A percentile compares a stretch with the other conserved stretches of the same genome.
phyloP scores from a whole-genome alignment of 805 yeast genomes.

The Nakazawaea pomicola region DNA sequence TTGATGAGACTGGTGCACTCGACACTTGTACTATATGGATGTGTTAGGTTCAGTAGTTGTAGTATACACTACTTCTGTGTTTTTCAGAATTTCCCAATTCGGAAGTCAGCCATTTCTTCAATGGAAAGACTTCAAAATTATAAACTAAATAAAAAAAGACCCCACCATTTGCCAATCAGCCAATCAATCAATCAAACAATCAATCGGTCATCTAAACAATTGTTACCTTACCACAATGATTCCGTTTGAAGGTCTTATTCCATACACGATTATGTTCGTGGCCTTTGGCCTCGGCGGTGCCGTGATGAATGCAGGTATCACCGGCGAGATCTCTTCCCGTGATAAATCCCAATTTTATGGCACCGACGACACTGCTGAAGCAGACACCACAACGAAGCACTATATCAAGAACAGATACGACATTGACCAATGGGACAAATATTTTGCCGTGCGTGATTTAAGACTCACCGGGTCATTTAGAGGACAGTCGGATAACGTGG shows the following conservation, averaged over 20 bases:
- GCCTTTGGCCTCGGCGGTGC: conserved; percentile 54
- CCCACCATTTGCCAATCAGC: background rate
- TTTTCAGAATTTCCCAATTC: too few relatives aligned
- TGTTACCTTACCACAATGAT: conserved; percentile 39
- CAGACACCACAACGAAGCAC: conserved; percentile 40
- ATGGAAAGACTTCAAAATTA: too few relatives aligned
- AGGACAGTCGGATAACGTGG: conserved; percentile 60
- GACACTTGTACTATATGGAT: too few relatives aligned
- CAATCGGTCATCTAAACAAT: too few relatives aligned
- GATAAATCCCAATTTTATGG: conserved; percentile 24
- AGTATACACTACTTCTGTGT: too few relatives aligned
- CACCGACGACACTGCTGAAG: conserved; percentile 32
- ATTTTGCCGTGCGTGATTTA: conserved; percentile 66
- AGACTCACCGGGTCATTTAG: conserved; percentile 71
- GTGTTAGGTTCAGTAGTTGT: too few relatives aligned
- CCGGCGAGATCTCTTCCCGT: conserved; percentile 17
- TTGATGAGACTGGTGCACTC: too few relatives aligned
- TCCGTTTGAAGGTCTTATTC: conserved; percentile 66
- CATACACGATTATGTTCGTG: conserved; percentile 52
- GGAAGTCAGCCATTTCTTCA: too few relatives aligned
- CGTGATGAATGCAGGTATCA: conserved; percentile 30
- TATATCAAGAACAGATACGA: conserved; percentile 49
- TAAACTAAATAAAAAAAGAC: too few relatives aligned
- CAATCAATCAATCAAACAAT: conserved; percentile 6
- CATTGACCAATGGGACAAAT: conserved; percentile 50